A percentile compares a stretch with the other conserved stretches of the same genome.
Conservation (phyloP, 2,329 filamentous ascomycete species). For the Beauveria asiatica region DNA sequence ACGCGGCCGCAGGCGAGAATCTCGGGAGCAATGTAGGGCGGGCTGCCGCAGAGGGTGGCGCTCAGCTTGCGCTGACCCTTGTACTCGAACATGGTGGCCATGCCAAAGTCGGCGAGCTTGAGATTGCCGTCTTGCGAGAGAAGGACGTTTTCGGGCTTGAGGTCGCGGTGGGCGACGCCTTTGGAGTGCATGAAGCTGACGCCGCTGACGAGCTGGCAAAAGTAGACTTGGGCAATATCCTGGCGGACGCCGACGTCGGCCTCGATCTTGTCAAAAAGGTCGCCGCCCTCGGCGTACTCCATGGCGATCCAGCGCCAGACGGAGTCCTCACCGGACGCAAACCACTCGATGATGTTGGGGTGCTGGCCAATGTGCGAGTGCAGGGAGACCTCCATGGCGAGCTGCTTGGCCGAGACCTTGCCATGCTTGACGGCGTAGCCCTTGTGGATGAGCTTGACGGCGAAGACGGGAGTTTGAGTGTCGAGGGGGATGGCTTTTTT, state of each 20-base stretch:
- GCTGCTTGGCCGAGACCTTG: conserved; percentile 78
- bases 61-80: conserved; percentile 75
- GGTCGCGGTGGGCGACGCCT: conserved; percentile 84
- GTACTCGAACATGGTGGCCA: conserved; percentile 89
- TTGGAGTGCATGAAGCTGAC: conserved; percentile 95
- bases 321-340: conserved; percentile 74
- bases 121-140: conserved; percentile 76
- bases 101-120: conserved; percentile 93
- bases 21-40: conserved; percentile 95
- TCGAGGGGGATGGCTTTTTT: conserved; percentile 82
- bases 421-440: conserved; percentile 85
- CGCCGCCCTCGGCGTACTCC: conserved; percentile 91
- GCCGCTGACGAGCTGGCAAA: conserved; percentile 80
- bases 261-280: conserved; percentile 99
- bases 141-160: conserved; percentile 93
- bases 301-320: conserved; percentile 97
- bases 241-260: conserved; percentile 90
- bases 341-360: conserved; percentile 89
- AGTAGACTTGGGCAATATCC: conserved; percentile 95
- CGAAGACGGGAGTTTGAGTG: conserved; percentile 67
- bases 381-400: conserved; percentile 83
- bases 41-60: conserved; percentile 86
- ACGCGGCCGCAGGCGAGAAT: conserved; percentile 52
- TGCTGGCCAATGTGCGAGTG: conserved; percentile 86
- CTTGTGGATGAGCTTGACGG: conserved; percentile 98